Evolutionary conservation across 2,329 filamentous ascomycete genomes (phyloP), one percentile per base, ranked within the genome.

Genomic region (Aureobasidium melanogenum): DNA sequence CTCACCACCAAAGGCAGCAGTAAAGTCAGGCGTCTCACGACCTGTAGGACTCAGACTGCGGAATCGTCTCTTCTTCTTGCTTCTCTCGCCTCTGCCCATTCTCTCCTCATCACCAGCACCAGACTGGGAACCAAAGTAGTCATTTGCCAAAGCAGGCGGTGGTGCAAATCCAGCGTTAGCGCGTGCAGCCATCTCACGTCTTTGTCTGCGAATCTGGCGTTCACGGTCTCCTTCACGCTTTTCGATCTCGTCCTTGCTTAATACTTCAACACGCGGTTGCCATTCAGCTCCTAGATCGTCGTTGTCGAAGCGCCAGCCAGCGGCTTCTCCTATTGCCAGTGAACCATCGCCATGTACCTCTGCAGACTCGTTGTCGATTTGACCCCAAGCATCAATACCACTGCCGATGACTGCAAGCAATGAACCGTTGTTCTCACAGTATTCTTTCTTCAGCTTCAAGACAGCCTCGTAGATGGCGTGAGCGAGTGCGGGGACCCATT

Each of bases 401-500:
- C 84, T 85, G 43, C 88, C 88, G 17, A 96, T 86, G 8, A 97
- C 77, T 1, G 91, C 91, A 19, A 69, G 69, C 14, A 74, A 62
- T 17, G 66, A 71, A 15, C 71, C 71, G 39, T 91, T 91, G 41
- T 91, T 91, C 73, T 97, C 94, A 69, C 92, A 96, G 0, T 92
- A 91, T 71, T 97, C 94, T 74, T 99, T 99, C 77, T 97, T 97
- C 34, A 97, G 78, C 50, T 89, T 88, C 64, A 97, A 75, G 0
- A 95, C 91, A 10, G 94, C 89, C 74, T 99, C 94, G 74, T 97
- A 97, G 67, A 99, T 97, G 36, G 92, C 94, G 71, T 97, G 93
- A 15, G 94, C 90, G 78, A 99, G 90, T 32, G 91, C 90, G 3
- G 91, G 89, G 5, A 96, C 85, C 91, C 94, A 99, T 76, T 99